Conservation (phyloP, 345 rosid species). For the Salix dunnii region DNA sequence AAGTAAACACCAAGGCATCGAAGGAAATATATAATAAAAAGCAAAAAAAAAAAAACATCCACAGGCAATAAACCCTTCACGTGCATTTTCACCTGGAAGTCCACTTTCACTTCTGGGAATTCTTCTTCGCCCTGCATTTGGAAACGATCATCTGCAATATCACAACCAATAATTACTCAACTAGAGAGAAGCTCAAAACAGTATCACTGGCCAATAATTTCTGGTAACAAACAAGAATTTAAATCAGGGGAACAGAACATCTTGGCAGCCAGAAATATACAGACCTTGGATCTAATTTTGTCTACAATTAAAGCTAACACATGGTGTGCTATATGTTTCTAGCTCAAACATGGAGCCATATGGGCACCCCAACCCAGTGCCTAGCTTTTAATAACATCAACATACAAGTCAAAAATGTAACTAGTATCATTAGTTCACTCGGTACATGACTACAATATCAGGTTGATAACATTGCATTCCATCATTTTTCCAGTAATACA, state of each 20-base stretch:
- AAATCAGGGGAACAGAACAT: background rate
- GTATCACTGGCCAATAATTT: background rate
- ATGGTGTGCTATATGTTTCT: background rate
- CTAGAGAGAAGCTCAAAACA: constrained; percentile 5
- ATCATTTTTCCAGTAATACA: background rate
- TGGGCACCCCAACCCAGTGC: background rate
- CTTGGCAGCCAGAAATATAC: background rate
- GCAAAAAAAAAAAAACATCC: background rate
- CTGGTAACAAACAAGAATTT: background rate
- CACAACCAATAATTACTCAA: constrained; percentile 16
- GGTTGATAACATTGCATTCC: background rate
- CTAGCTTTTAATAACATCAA: background rate
- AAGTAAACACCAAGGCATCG: background rate
- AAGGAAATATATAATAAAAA: background rate
- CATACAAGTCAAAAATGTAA: background rate
- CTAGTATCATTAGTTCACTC: no score
- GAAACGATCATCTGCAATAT: constrained; percentile 37
- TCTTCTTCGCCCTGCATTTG: constrained; percentile 47
- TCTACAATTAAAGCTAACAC: background rate
- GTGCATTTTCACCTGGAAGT: constrained; percentile 51
- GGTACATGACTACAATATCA: no score
- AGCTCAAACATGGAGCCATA: background rate
- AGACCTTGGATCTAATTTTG: background rate
- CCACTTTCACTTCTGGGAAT: constrained; percentile 62
- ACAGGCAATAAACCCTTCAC: background rate